Percentiles rank a stretch among this genome's conserved stretches.
Conservation (phyloP, 2,329 filamentous ascomycete genomes). For the Cladophialophora chaetospira region DNA sequence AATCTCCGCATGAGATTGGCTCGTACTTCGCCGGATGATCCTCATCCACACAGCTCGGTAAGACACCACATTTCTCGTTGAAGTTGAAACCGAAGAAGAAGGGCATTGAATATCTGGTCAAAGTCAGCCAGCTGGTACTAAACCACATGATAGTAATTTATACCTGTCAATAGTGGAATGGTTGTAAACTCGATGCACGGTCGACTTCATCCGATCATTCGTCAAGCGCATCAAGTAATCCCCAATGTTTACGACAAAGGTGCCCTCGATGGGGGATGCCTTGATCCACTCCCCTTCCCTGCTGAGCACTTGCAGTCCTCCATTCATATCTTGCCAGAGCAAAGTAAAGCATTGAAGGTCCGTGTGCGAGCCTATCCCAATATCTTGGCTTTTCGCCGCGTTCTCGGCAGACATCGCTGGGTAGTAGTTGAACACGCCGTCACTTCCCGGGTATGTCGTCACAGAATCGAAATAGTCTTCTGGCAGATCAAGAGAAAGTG, state of each 20-base stretch:
- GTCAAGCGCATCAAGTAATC: slow-evolving; percentile 55
- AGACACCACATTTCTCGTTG: slow-evolving; percentile 53
- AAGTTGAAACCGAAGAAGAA: slow-evolving; percentile 61
- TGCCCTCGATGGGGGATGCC: slow-evolving; percentile 44
- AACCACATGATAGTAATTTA: not conserved
- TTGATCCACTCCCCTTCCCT: slow-evolving; percentile 46
- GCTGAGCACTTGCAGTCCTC: slow-evolving; percentile 54
- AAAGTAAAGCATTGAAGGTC: slow-evolving; percentile 59
- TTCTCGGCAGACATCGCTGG: slow-evolving; percentile 42
- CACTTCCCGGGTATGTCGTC: slow-evolving; percentile 53
- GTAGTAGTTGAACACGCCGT: slow-evolving; percentile 51
- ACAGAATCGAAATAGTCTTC: slow-evolving; percentile 60
- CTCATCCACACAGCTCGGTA: slow-evolving; percentile 45
- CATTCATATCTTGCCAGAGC: slow-evolving; percentile 57
- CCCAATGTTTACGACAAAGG: slow-evolving; percentile 54
- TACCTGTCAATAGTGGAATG: slow-evolving; percentile 35
- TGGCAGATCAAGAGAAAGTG: slow-evolving; percentile 55
- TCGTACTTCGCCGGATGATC: slow-evolving; percentile 54
- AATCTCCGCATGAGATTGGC: slow-evolving; percentile 42
- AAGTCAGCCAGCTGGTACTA: not conserved
- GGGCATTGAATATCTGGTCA: slow-evolving; percentile 54
- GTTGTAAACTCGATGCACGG: slow-evolving; percentile 57
- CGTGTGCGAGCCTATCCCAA: slow-evolving; percentile 52
- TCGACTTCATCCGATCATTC: slow-evolving; percentile 54
- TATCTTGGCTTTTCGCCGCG: slow-evolving; percentile 35